Conservation (phyloP, 805 yeast species). For the Kodamaea sagamina region DNA sequence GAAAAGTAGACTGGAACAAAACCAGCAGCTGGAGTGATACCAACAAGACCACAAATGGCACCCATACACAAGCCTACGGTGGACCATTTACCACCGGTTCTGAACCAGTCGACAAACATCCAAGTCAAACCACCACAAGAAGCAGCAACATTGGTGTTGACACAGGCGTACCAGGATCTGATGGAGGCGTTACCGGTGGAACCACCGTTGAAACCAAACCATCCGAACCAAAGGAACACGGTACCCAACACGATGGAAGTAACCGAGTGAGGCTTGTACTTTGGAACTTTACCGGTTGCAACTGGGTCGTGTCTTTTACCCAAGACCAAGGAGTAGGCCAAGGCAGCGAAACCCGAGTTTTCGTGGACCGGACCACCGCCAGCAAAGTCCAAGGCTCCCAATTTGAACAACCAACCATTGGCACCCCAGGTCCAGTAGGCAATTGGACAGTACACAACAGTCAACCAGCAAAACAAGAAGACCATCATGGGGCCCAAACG, state of each 20-base stretch:
- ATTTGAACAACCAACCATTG: slow-evolving; percentile 80
- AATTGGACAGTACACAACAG: slow-evolving; percentile 92
- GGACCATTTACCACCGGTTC: slow-evolving; percentile 89
- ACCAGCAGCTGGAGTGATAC: slow-evolving; percentile 97
- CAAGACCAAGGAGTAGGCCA: slow-evolving; percentile 86
- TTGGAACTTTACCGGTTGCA: slow-evolving; percentile 69
- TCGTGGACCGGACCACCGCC: slow-evolving; percentile 99
- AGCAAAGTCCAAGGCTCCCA: slow-evolving; percentile 93
- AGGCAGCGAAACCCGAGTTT: slow-evolving; percentile 90
- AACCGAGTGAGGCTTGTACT: slow-evolving; percentile 92
- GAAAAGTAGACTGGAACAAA: slow-evolving; percentile 91
- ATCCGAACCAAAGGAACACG: slow-evolving; percentile 94
- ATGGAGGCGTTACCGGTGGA: slow-evolving; percentile 92
- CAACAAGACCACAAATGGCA: slow-evolving; percentile 89
- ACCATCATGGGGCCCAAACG: slow-evolving; percentile 96
- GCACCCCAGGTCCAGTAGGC: slow-evolving; percentile 99
- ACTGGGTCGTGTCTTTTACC: slow-evolving; percentile 91
- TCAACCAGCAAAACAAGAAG: slow-evolving; percentile 89
- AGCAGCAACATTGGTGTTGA: slow-evolving; percentile 93
- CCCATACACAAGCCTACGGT: slow-evolving; percentile 95
- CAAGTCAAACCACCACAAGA: slow-evolving; percentile 90
- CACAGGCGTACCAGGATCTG: slow-evolving; percentile 92
- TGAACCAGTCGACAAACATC: slow-evolving; percentile 86
- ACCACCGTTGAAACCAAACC: slow-evolving; percentile 99
- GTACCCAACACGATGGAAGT: slow-evolving; percentile 90